Evolutionary conservation across 257 asterid species (phyloP), one percentile per base, ranked within the genome.

Genomic region (Solanum dulcamara): DNA sequence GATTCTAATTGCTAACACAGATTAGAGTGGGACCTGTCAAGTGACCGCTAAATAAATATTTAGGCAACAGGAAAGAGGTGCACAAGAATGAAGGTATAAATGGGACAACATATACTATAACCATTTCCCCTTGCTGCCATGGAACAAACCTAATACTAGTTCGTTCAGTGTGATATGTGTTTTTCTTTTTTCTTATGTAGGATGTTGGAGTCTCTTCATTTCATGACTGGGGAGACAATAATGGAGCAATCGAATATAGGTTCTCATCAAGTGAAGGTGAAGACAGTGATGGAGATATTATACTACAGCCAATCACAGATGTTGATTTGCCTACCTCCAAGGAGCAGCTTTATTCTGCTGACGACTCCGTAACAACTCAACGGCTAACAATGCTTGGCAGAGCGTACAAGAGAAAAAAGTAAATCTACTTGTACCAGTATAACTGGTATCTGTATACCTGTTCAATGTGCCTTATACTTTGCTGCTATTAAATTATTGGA

Each of bases 251-350:
- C 77, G 97, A 86, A 48, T 90, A 89, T 87, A 75, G 87, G 42
- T 84, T 85, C 68, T 93, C 96, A n/a, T 93, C 99, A 13, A 94
- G 98, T 83, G 98, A 94, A 48, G 95, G 95, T 81, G 99, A 96
- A 85, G 93, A 91, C 71, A 96, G 98, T 88, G 98, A 96, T 74
- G 94, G 92, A 24, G 98, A 96, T 66, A 81, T 89, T 64, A 66
- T 89, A 81, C 89, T 96, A 86, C 97, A 93, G 87, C 96, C 98
- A 87, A 91, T 94, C 83, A 85, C 95, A 38, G 98, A 94, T 87
- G 87, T 92, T 86, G 98, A 96, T 90, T 90, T 93, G 88, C 96
- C 99, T 37, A 85, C 91, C 86, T 86, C 93, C 11, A 96, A 88
- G 87, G 97, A 94, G 81, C 89, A 81, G 22, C 84, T 91, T 82